Conservation (phyloP, 495 filamentous ascomycete genomes). For the Aspergillus mulundensis region DNA sequence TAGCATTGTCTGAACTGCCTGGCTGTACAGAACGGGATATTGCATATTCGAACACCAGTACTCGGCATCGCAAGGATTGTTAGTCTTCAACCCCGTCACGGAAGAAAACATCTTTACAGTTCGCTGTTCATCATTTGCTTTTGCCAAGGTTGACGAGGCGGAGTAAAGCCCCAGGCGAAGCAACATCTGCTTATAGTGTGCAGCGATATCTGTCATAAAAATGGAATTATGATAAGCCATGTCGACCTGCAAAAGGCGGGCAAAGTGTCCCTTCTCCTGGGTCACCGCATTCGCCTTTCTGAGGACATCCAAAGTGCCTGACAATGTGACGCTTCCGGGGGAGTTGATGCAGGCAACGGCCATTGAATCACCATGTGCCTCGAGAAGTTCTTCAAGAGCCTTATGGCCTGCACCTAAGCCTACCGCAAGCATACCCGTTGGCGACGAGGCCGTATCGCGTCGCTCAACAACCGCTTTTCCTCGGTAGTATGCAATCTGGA, state of each 20-base stretch:
- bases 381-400: conserved; percentile 13
- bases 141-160: background rate
- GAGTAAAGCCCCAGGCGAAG: background rate
- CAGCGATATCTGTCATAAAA: conserved; percentile 46
- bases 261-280: conserved; percentile 45
- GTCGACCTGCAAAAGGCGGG: conserved; percentile 52
- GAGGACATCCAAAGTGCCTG: conserved; percentile 34
- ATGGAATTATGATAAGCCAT: conserved; percentile 59
- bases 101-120: background rate
- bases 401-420: conserved; percentile 20
- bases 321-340: conserved; percentile 40
- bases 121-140: too few relatives aligned
- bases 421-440: conserved; percentile 34
- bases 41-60: conserved; percentile 31
- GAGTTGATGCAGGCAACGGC: conserved; percentile 48
- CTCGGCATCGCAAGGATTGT: background rate
- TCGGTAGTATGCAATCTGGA: conserved; percentile 22
- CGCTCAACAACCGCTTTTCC: conserved; percentile 12
- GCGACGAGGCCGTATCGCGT: background rate
- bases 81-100: conserved; percentile 9
- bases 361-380: conserved; percentile 2
- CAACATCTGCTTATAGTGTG: conserved; percentile 14
- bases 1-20: conserved; percentile 19
- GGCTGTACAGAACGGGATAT: conserved; percentile 25
- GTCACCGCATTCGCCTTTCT: conserved; percentile 34